Base-by-base conservation (phyloP, 805 yeast species). In the Komagataella kurtzmanii region DNA sequence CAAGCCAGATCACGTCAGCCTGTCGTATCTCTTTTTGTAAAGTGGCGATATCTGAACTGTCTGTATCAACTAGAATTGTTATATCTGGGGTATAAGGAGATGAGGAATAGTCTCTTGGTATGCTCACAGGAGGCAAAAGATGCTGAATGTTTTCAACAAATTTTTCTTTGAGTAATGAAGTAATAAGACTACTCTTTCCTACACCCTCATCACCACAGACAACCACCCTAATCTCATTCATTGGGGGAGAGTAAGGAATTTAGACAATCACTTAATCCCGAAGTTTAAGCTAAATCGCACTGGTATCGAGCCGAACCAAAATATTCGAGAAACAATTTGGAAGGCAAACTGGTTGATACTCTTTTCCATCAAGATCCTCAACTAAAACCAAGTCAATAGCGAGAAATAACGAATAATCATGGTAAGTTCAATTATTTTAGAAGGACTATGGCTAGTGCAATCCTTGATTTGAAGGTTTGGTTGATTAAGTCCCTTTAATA, bases 171-270 rank as follows among this genome's bases (percentile, higher is more conserved):
- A 88, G 83, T 21, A 93, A 71, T 0, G 95, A 74, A 0, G 93
- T 81, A 19, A 91, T 80, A 49, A 93, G 69, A 24, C 88, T 80
- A 3, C 90, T 81, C 61, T 88, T 88, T 1, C 95, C 96, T 3
- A 88, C 95, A 21, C 88, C 85, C 54, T 87, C 95, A 67, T 93
- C 99, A 8, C 99, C 99, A 65, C 97, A 89, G 0, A 93, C 83
- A 0, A 88, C 96, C 1, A 93, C 83, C 53, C 96, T 69, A 30
- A 91, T 80, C 1, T 79, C 74, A 51, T 79, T 81, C 46, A 44
- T 44, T 17, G 14, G 12, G n/a, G 5, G 23, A 17, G 19, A 4
- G 23, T n/a, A 8, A 5, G n/a, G 7, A 10, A 4, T 7, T 19
- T 19, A 14, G 46, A 17, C 12, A 18, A 8, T 17, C 46, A 17